Evolutionary conservation across 2,329 filamentous ascomycete genomes (phyloP), one percentile per base, ranked within the genome.

Genomic region (Emergomyces africanus): DNA sequence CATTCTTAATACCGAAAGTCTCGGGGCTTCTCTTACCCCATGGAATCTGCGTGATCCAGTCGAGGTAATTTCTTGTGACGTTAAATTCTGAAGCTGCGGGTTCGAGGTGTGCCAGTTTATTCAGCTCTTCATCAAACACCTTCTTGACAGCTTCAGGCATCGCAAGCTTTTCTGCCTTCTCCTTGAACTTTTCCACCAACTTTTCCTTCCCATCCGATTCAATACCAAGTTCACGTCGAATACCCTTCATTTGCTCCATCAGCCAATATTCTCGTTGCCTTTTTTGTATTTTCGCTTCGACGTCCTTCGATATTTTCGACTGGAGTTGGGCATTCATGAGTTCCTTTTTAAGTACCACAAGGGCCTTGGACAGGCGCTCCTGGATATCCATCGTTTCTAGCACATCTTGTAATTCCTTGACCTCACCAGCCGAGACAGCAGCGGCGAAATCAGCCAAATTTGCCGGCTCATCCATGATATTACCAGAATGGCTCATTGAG

Each of bases 181-280:
- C 91, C 75, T 90, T 94, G 79, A 99, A 99, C 72, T 89, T 95
- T 72, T 97, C 94, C 1, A 99, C 89, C 14, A 99, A 80, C 76
- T 97, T 97, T 69, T 99, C 94, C 75, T 97, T 99, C 64, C 95
- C 94, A 69, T 99, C 94, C 5, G 90, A 95, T 72, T 99, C 95
- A 57, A 99, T 89, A 25, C 95, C 94, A 54, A 99, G 83, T 74
- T 99, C 94, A 60, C 94, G 83, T 60, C 90, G 87, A 69, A 99
- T 99, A 30, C 91, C 94, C 78, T 97, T 97, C 91, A 99, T 96
- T 73, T 99, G 95, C 75, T 99, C 94, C 90, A 96, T 95, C 53
- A 99, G 78, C 89, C 90, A 97, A 76, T 97, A 99, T 71, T 99
- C 94, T 57, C 94, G 85, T 72, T 99, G 94, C 35, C 92, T 86